Base-by-base conservation (phyloP, 73 alveolate genomes). In the Uronychia binucleata region DNA sequence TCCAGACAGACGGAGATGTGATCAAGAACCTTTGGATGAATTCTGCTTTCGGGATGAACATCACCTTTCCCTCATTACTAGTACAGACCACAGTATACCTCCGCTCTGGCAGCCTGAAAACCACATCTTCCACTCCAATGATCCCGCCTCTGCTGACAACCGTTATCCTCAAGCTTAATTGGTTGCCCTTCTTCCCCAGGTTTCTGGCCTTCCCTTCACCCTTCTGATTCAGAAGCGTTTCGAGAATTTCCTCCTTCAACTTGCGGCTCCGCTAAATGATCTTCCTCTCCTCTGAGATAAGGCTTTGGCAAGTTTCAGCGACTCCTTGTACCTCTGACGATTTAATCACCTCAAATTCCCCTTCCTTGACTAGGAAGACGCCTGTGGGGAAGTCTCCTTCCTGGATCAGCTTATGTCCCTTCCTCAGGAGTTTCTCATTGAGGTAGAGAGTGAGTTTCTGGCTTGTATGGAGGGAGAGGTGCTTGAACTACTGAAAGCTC, bases 291-390 rank as follows among this genome's bases (percentile, higher is more conserved):
- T 19, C 19, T 11, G 5, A 5, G 19, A 46, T 46, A 46, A 11
- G 19, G 19, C 19, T 19, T 11, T 19, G 5, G 19, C 67, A 11
- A 19, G 19, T 46, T 46, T 46, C 67, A 5, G 5, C 67, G 19
- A 46, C 67, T 46, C 19, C 19, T 5, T 46, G 5, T 11, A 19
- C n/a, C n/a, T 46, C 67, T 46, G 19, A 11, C 19, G 5, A 30
- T 34, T 59, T 81, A 1, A 30, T 32, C 0, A 19, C 1, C 32
- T 81, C 81, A 60, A 81, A 81, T 30, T 81, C 88, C 19, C 88
- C 88, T 28, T 19, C 33, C 28, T 81, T 81, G n/a, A 81, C 75
- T 30, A 81, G 75, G 75, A 58, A 81, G 46, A 81, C 5, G 32
- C 32, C 1, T 14, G 28, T 60, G 30, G 75, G n/a, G 13, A 1